Evolutionary conservation across 2,329 filamentous ascomycete species (phyloP).

Genomic region (Stemphylium lycopersici): DNA sequence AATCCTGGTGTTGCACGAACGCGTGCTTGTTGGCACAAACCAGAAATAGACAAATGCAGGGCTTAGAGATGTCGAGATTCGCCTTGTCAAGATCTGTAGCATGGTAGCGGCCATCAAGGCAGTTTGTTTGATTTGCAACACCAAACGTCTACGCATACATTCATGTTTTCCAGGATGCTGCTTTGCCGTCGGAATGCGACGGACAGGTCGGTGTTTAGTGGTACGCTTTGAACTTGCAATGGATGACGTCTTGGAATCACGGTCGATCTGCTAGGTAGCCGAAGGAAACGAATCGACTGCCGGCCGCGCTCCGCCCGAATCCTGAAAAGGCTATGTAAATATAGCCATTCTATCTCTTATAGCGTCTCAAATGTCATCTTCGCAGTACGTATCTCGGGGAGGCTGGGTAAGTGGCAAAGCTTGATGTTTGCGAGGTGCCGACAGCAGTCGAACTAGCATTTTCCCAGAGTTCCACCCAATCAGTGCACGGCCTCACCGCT

Average conservation of each 20-base stretch:
- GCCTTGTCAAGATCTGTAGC: not conserved
- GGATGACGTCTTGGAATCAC: not conserved
- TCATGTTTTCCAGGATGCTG: slow-evolving; percentile 3
- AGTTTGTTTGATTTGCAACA: slow-evolving; percentile 10
- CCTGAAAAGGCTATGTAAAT: not conserved
- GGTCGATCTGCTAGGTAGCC: not conserved
- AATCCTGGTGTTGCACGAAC: slow-evolving; percentile 20
- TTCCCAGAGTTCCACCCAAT: slow-evolving; percentile 36
- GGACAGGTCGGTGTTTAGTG: not conserved
- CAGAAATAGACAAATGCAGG: slow-evolving; percentile 3
- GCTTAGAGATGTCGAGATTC: slow-evolving; percentile 4
- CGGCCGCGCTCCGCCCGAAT: slow-evolving; percentile 4
- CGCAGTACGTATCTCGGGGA: slow-evolving; percentile 19
- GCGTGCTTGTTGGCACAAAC: slow-evolving; percentile 19
- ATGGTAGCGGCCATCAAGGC: not conserved
- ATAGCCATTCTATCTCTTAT: not conserved
- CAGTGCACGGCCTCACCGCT: slow-evolving; percentile 41
- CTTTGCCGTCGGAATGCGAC: slow-evolving; percentile 2
- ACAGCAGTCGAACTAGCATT: slow-evolving; percentile 32
- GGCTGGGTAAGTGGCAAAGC: slow-evolving; percentile 27
- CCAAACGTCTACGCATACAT: not conserved
- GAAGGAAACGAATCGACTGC: not conserved
- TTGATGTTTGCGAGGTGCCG: slow-evolving; percentile 23
- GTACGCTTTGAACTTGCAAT: not conserved
- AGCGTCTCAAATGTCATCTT: slow-evolving; percentile 1